These are phyloP conservation scores for Nakazawaea wickerhamii DNA, from an alignment of 805 yeast genomes.

Conservation along the genomic window DNA sequence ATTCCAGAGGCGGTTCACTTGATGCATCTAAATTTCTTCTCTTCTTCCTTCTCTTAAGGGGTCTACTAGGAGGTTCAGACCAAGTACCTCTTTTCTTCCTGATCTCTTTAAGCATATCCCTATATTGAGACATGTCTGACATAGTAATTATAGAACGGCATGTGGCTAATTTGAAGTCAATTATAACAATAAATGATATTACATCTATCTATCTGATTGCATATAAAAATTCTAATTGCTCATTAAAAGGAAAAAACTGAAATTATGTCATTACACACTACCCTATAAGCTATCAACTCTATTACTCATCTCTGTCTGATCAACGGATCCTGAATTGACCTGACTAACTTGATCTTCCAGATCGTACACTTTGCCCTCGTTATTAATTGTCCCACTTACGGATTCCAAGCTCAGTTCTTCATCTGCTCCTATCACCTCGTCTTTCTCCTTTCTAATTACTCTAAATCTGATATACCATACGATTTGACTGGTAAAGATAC, in stretches of 20 bases:
- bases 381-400: background rate
- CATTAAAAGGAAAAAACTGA: no score
- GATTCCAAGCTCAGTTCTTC: background rate
- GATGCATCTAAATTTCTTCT: background rate
- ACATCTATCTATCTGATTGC: no score
- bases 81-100: constrained; percentile 1
- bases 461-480: constrained; percentile 57
- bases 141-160: constrained; percentile 9
- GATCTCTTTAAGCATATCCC: constrained; percentile 20
- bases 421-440: constrained; percentile 4
- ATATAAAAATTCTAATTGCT: no score
- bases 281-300: no score
- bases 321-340: background rate
- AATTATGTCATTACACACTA: background rate
- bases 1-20: constrained; percentile 4
- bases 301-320: background rate
- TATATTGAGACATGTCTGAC: constrained; percentile 18
- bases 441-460: constrained; percentile 15
- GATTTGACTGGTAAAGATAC: constrained; percentile 65
- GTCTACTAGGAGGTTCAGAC: constrained; percentile 14
- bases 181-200: no score
- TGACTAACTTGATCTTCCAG: background rate
- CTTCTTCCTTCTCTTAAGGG: constrained; percentile 20
- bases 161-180: no score
- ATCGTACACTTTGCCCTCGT: background rate